A percentile compares a stretch with the other conserved stretches of the same genome.
phyloP scores from a whole-genome alignment of 2,329 filamentous ascomycete genomes.

The Fusarium veterinarium region DNA sequence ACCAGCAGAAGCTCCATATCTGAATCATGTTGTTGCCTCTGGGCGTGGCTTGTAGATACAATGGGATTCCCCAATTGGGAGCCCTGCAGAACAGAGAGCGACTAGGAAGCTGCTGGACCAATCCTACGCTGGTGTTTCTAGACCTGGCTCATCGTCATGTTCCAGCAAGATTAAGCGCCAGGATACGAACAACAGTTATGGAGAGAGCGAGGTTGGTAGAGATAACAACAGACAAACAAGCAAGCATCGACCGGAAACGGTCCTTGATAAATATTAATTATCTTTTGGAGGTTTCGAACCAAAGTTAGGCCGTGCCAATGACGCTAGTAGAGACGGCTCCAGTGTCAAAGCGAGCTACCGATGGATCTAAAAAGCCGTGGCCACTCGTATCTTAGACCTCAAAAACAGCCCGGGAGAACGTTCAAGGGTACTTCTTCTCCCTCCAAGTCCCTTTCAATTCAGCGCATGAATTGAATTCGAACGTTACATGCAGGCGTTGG shows the following conservation, averaged over 20 bases:
- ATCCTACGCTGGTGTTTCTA: slow-evolving; percentile 41
- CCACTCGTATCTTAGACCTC: slow-evolving; percentile 35
- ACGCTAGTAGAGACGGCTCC: slow-evolving; percentile 17
- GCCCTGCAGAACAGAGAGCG: slow-evolving; percentile 37
- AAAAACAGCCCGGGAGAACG: slow-evolving; percentile 15
- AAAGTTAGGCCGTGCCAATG: slow-evolving; percentile 12
- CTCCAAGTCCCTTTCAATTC: not conserved
- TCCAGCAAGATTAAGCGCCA: slow-evolving; percentile 43
- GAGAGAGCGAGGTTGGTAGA: slow-evolving; percentile 4
- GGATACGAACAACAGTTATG: slow-evolving; percentile 19
- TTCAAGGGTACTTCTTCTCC: slow-evolving; percentile 23
- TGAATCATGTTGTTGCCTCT: slow-evolving; percentile 17
- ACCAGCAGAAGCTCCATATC: slow-evolving; percentile 30
- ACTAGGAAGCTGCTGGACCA: slow-evolving; percentile 40
- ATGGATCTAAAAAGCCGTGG: slow-evolving; percentile 24
- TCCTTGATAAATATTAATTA: slow-evolving; percentile 14
- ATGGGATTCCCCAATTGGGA: slow-evolving; percentile 41
- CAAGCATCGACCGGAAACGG: slow-evolving; percentile 31
- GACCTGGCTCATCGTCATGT: slow-evolving; percentile 34
- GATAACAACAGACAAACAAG: not conserved
- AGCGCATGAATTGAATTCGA: slow-evolving; percentile 4
- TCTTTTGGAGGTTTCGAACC: slow-evolving; percentile 17
- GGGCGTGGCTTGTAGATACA: slow-evolving; percentile 23
- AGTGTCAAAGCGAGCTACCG: slow-evolving; percentile 33
- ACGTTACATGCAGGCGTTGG: slow-evolving; percentile 27